Evolutionary conservation across 192 early-diverging fungal species (phyloP), one percentile per base, ranked within the genome.

Genomic region (Geranomyces variabilis): DNA sequence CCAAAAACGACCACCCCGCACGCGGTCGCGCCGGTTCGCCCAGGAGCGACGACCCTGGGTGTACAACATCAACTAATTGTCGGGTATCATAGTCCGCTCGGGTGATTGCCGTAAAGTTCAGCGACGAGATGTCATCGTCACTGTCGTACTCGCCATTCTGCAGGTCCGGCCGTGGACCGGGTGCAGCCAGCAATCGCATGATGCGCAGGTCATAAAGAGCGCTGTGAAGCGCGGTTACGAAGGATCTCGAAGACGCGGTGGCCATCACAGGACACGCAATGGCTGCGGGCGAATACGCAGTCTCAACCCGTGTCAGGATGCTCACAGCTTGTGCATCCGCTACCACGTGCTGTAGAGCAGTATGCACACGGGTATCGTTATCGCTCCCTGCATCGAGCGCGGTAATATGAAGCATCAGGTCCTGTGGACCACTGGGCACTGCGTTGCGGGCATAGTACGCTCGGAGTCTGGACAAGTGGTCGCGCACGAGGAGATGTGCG

Each of bases 11-110:
- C 63, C 63, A 64, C 5, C 63, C 63, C 17, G 43, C 63, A 45
- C 63, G 41, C 3, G 63, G 63, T 4, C 63, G 63, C 41, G 34
- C n/a, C n/a, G 63, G 63, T 46, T 19, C 28, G n/a, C 63, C 63
- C 21, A 29, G n/a, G 12, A 64, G n/a, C n/a, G 34, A 31, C 8
- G 7, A 19, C n/a, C n/a, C 51, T 17, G 58, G 58, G 3, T 30
- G 58, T 17, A 17, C 15, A 26, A 29, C 17, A 41, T 41, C 36
- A 26, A 60, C 31, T 17, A 60, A 29, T 4, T 60, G 9, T 17
- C 58, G 58, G 21, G 63, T 36, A 13, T 64, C 63, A 33, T 19
- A 17, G 28, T 26, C 28, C 7, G 31, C 28, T 41, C 36, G 3
- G 6, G 51, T 53, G 10, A 41, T 10, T 17, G 51, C 6, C 2